A percentile compares a stretch with the other conserved stretches of the same genome.
These are phyloP conservation scores for Physcomitrium patens DNA, from an alignment of 225 moss, liverwort and hornwort species.

Conservation along the genomic window DNA sequence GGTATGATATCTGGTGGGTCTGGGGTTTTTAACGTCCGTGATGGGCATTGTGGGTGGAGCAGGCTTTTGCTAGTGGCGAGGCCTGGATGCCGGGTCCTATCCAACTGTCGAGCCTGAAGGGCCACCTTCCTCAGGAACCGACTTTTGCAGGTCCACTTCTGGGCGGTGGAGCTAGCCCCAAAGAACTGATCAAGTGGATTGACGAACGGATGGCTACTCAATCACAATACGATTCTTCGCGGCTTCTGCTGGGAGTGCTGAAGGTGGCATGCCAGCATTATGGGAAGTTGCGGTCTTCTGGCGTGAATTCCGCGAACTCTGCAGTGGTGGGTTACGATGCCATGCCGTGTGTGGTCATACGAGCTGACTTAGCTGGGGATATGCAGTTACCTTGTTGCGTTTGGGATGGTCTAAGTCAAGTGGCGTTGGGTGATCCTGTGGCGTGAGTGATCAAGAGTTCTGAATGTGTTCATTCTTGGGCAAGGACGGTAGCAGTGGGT, in stretches of 20 bases:
- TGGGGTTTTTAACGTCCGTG: constrained; percentile 24
- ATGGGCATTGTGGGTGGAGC: constrained; percentile 32
- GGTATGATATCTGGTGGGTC: not conserved
- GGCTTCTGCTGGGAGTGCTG: constrained; percentile 75
- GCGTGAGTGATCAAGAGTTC: not conserved
- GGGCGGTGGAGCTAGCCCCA: constrained; percentile 63
- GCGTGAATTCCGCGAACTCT: constrained; percentile 57
- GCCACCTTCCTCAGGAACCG: constrained; percentile 46
- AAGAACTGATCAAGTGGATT: constrained; percentile 90
- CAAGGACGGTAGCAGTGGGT: not conserved
- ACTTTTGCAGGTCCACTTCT: constrained; percentile 62
- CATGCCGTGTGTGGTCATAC: not conserved
- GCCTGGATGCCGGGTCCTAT: constrained; percentile 73
- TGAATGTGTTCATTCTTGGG: not conserved
- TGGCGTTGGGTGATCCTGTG: not conserved
- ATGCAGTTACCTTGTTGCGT: constrained; percentile 2
- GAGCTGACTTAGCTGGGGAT: not conserved
- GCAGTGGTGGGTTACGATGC: constrained; percentile 61
- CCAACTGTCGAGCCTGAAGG: constrained; percentile 61
- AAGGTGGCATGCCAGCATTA: constrained; percentile 91
- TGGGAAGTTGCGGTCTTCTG: constrained; percentile 79
- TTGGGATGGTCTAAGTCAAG: not conserved
- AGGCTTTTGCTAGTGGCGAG: constrained; percentile 77
- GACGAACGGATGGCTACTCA: constrained; percentile 67
- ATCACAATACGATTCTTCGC: constrained; percentile 60